phyloP scores from a whole-genome alignment of 1,284 basidiomycete genomes.

The Pyrrhoderma noxium region DNA sequence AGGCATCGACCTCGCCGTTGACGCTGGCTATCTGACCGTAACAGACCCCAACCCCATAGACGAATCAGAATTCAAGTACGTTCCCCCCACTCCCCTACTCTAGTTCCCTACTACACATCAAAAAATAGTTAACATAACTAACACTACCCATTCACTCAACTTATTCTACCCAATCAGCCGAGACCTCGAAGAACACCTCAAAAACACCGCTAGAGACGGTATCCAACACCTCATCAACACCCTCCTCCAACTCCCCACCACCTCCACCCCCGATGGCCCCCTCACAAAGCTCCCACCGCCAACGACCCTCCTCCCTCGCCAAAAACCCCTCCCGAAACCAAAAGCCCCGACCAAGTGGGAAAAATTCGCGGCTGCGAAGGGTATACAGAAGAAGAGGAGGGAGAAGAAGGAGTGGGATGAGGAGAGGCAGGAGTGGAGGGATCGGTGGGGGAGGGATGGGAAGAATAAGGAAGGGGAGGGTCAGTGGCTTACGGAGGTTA shows the following conservation, averaged over 20 bases:
- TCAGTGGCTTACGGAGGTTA: slow-evolving; percentile 92
- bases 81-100: not conserved
- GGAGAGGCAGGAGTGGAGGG: slow-evolving; percentile 88
- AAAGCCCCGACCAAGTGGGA: slow-evolving; percentile 97
- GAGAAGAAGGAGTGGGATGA: slow-evolving; percentile 93
- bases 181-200: slow-evolving; percentile 76
- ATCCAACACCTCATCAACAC: slow-evolving; percentile 69
- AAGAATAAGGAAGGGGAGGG: slow-evolving; percentile 87
- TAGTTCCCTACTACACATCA: no score
- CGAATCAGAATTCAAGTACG: slow-evolving; percentile 69
- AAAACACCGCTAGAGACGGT: slow-evolving; percentile 77
- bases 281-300: slow-evolving; percentile 78
- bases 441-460: slow-evolving; percentile 86
- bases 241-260: slow-evolving; percentile 80
- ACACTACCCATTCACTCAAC: not conserved
- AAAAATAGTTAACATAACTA: not conserved
- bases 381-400: slow-evolving; percentile 76
- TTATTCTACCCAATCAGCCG: slow-evolving; percentile 36
- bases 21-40: slow-evolving; percentile 77
- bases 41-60: slow-evolving; percentile 87
- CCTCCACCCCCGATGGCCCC: slow-evolving; percentile 74
- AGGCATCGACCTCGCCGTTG: slow-evolving; percentile 75
- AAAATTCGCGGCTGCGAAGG: slow-evolving; percentile 89
- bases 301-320: slow-evolving; percentile 72
- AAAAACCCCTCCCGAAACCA: slow-evolving; percentile 89